These are phyloP conservation scores for Lipomyces kockii DNA, from an alignment of 805 yeast genomes.

Conservation along the genomic window DNA sequence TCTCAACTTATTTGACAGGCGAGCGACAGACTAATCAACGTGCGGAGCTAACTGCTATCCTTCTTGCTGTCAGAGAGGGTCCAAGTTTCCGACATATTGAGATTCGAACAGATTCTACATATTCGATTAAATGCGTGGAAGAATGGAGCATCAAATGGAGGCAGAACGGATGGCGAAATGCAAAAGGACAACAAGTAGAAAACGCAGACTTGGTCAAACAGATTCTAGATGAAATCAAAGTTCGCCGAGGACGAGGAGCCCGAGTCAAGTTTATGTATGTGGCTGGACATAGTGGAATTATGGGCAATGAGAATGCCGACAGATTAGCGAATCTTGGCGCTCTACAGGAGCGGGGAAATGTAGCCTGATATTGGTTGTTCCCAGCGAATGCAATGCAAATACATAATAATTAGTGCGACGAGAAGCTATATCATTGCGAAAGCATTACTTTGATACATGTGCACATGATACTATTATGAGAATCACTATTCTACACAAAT, in stretches of 20 bases:
- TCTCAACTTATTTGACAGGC: constrained; percentile 56
- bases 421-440: not conserved
- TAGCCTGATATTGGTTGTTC: not conserved
- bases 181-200: constrained; percentile 53
- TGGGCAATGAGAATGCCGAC: constrained; percentile 82
- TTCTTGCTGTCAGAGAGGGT: constrained; percentile 57
- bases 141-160: constrained; percentile 65
- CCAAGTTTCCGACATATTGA: constrained; percentile 42
- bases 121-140: constrained; percentile 57
- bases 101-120: constrained; percentile 73
- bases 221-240: constrained; percentile 47
- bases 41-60: constrained; percentile 76
- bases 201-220: constrained; percentile 58
- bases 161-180: constrained; percentile 56
- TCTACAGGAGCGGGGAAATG: not conserved
- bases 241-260: constrained; percentile 44
- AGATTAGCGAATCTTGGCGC: constrained; percentile 67
- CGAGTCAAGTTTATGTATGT: constrained; percentile 62
- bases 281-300: constrained; percentile 68
- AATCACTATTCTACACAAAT: not conserved
- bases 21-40: constrained; percentile 71
- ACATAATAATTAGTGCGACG: not conserved
- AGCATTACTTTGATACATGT: not conserved
- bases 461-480: not conserved
- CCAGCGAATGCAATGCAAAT: not conserved